A percentile compares a stretch with the other conserved stretches of the same genome.
phyloP scores from a whole-genome alignment of 2,329 filamentous ascomycete genomes.

The Fonsecaea multimorphosa region DNA sequence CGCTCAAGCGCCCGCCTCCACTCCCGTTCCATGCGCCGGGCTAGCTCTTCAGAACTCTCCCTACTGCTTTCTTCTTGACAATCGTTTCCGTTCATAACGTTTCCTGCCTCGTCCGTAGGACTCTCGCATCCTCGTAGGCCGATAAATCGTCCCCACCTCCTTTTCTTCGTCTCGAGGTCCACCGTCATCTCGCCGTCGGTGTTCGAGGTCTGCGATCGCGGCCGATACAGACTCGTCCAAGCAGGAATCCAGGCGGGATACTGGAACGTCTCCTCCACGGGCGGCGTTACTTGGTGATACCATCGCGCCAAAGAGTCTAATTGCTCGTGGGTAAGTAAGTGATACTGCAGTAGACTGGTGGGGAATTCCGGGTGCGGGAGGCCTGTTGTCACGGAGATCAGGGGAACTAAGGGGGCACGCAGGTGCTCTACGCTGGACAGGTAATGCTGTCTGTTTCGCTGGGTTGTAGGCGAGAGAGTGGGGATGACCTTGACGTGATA shows the following conservation, averaged over 20 bases:
- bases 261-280: conserved; percentile 41
- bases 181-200: conserved; percentile 23
- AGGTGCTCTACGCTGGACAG: conserved; percentile 42
- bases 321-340: conserved; percentile 49
- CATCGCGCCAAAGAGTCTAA: conserved; percentile 50
- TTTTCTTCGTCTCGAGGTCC: conserved; percentile 47
- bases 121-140: conserved; percentile 49
- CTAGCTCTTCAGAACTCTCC: conserved; percentile 25
- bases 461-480: conserved; percentile 17
- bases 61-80: neutral
- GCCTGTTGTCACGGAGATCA: conserved; percentile 48
- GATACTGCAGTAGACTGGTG: conserved; percentile 46
- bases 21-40: conserved; percentile 41
- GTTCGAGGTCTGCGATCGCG: neutral
- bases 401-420: conserved; percentile 43
- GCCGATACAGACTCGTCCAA: conserved; percentile 23
- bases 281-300: conserved; percentile 52
- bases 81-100: too few relatives aligned
- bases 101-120: conserved; percentile 33
- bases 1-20: conserved; percentile 43
- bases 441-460: conserved; percentile 20
- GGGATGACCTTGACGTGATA: conserved; percentile 30
- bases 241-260: conserved; percentile 45
- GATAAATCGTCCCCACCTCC: conserved; percentile 53
- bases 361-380: conserved; percentile 49